Evolutionary conservation across 495 filamentous ascomycete genomes (phyloP).

Genomic region (Penicillium longicatenatum): DNA sequence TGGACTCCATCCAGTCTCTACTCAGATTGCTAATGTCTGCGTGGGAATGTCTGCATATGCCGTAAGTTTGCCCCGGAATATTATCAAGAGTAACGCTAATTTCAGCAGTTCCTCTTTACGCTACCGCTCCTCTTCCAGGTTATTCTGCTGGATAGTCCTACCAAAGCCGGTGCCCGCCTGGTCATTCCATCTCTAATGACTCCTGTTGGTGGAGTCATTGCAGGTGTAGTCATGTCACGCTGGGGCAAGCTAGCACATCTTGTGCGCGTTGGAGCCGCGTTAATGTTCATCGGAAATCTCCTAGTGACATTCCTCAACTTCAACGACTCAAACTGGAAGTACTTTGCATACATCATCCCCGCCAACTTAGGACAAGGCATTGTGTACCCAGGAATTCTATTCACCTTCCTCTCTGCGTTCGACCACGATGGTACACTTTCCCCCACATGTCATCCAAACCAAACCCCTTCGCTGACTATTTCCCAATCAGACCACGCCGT

Average conservation of each 20-base stretch:
- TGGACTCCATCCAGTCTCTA: constrained; percentile 53
- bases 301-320: constrained; percentile 58
- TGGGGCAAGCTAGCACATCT: constrained; percentile 60
- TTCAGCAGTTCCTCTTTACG: constrained; percentile 61
- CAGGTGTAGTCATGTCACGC: constrained; percentile 64
- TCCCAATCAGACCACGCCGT: constrained; percentile 59
- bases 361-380: constrained; percentile 67
- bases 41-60: constrained; percentile 64
- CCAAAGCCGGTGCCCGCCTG: constrained; percentile 59
- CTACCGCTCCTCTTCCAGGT: constrained; percentile 67
- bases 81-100: background rate
- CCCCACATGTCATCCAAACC: background rate
- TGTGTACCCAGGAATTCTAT: constrained; percentile 62
- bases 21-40: constrained; percentile 61
- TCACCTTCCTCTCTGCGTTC: constrained; percentile 64
- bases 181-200: constrained; percentile 63
- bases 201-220: constrained; percentile 60
- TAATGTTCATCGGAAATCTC: constrained; percentile 62
- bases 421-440: constrained; percentile 55
- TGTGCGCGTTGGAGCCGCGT: constrained; percentile 53
- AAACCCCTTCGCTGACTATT: background rate
- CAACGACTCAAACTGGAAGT: constrained; percentile 62
- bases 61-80: constrained; percentile 38
- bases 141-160: constrained; percentile 61
- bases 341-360: constrained; percentile 62